Base-by-base conservation (phyloP, 306 rosid genomes). In the Castanea sativa region DNA sequence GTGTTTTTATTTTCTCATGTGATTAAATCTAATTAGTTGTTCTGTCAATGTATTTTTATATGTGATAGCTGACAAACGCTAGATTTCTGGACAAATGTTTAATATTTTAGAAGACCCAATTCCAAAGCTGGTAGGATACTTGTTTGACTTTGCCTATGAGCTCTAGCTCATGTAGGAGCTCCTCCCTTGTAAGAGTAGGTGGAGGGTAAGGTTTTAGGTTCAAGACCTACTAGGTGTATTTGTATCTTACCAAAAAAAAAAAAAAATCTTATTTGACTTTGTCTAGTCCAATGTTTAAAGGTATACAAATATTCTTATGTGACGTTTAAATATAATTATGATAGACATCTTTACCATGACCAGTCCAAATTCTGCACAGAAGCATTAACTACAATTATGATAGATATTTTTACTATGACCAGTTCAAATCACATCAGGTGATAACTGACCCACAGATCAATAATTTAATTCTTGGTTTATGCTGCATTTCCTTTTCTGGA, bases 21-120 rank as follows among this genome's bases (percentile, higher is more conserved):
- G 19, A 60, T 57, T 43, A 16, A 33, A 43, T 52, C 29, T 64
- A 52, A 59, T 79, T 74, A 29, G 52, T 78, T 78, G 72, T 70
- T 71, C 63, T 14, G 41, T 38, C 55, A 49, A 18, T 58, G 5
- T 32, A 41, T 52, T 59, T 32, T 58, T 70, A n/a, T 56, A 33
- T 23, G 60, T 74, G 69, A 55, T 70, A 55, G 63, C 20, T 71
- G 68, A 38, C 67, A 65, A 45, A 5, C 6, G 6, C 49, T 29
- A 21, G 51, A 30, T 5, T 72, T 41, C 67, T 32, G 59, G 41
- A 18, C 5, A 63, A 63, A 11, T 59, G 29, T 20, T 21, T n/a
- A 59, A 59, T 23, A 59, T 59, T 23, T 29, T 13, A 1, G n/a
- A 63, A 29, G 69, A 63, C 29, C 30, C 69, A 29, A 63, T 63